Conservation (phyloP, 1,284 basidiomycete species). For the Malassezia dermatis region DNA sequence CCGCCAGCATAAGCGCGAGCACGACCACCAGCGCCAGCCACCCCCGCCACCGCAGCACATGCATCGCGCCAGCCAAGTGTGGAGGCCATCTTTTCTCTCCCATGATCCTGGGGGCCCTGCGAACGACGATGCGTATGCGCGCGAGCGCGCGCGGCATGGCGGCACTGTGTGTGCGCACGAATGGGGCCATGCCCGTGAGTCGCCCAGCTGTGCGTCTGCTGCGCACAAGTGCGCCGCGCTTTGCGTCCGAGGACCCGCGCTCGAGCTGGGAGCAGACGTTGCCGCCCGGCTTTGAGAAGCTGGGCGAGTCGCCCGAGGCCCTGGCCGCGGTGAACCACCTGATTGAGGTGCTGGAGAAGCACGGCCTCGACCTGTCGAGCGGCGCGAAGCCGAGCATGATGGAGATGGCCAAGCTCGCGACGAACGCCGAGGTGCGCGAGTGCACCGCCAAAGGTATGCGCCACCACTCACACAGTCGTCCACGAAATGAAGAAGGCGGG, state of each 20-base stretch:
- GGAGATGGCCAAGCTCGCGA: constrained; percentile 29
- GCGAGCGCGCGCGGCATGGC: neutral
- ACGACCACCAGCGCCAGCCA: neutral
- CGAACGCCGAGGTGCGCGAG: constrained; percentile 27
- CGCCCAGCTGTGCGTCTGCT: neutral
- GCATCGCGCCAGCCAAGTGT: neutral
- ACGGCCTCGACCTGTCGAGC: constrained; percentile 30
- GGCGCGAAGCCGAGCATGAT: constrained; percentile 30
- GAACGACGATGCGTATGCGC: neutral
- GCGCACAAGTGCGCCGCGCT: neutral
- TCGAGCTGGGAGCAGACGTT: constrained; percentile 10
- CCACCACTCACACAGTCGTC: constrained; percentile 20
- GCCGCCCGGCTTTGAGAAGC: constrained; percentile 36
- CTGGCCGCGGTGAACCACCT: constrained; percentile 28
- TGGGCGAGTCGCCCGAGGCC: constrained; percentile 26
- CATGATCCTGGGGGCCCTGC: neutral
- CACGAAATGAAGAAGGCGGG: constrained; percentile 35
- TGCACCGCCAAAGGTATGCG: constrained; percentile 30
- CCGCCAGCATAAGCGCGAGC: too few relatives aligned
- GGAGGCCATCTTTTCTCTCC: neutral
- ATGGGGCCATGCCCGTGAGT: neutral
- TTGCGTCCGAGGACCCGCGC: constrained; percentile 13
- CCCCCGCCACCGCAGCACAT: neutral
- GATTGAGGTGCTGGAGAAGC: constrained; percentile 28
- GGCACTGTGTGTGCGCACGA: neutral